Evolutionary conservation across 2,329 filamentous ascomycete genomes (phyloP).

Genomic region (Dactylellina sp.): DNA sequence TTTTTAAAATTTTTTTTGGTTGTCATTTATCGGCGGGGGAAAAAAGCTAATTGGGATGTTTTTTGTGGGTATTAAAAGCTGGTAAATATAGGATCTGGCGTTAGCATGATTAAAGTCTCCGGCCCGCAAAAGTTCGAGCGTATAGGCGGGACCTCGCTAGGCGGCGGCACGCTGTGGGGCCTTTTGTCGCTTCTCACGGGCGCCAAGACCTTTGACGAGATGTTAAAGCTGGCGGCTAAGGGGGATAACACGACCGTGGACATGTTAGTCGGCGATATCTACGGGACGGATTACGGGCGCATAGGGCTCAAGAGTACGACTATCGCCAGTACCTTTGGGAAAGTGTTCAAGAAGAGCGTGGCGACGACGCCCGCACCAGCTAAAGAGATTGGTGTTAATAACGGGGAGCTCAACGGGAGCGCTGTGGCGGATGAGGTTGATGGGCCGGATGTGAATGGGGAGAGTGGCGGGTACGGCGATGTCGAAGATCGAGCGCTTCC

Average conservation of each 20-base stretch:
- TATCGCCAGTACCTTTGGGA: constrained; percentile 95
- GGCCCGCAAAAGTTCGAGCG: constrained; percentile 87
- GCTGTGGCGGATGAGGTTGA: constrained; percentile 57
- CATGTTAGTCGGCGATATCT: constrained; percentile 97
- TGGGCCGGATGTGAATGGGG: constrained; percentile 13
- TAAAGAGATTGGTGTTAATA: no score
- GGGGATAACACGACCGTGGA: constrained; percentile 95
- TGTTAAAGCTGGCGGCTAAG: constrained; percentile 88
- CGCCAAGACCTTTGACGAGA: constrained; percentile 89
- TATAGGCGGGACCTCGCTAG: constrained; percentile 83
- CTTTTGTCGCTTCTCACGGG: constrained; percentile 90
- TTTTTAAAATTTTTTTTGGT: no score
- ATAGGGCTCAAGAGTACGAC: constrained; percentile 95
- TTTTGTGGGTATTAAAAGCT: constrained; percentile 66
- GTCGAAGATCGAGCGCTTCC: constrained; percentile 3
- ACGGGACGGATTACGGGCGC: constrained; percentile 93
- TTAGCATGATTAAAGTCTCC: constrained; percentile 96
- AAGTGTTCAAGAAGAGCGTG: constrained; percentile 85
- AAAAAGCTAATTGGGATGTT: no score
- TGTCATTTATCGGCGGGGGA: no score
- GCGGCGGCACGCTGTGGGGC: constrained; percentile 97
- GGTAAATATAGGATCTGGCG: constrained; percentile 97
- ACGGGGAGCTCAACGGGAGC: constrained; percentile 75
- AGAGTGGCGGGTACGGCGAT: neutral
- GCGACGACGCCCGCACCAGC: constrained; percentile 59